These are phyloP conservation scores for Talaromyces pinophilus DNA, from an alignment of 2,329 filamentous ascomycete species.

Conservation along the genomic window DNA sequence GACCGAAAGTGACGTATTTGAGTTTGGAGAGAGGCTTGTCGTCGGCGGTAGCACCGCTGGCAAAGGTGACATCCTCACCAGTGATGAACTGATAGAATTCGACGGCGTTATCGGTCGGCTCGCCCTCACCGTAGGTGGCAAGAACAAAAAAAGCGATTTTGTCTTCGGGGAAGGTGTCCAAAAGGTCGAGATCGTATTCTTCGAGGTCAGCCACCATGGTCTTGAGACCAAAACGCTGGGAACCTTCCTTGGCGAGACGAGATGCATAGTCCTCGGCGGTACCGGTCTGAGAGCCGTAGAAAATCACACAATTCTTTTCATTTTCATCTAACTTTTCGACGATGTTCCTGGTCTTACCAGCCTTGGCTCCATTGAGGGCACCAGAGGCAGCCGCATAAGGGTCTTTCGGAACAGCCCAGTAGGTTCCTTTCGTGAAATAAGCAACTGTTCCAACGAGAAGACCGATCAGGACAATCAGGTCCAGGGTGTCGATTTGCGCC, in stretches of 20 bases:
- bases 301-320: constrained; percentile 95
- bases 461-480: constrained; percentile 83
- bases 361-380: constrained; percentile 66
- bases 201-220: constrained; percentile 98
- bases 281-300: constrained; percentile 97
- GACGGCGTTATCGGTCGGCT: constrained; percentile 97
- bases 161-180: constrained; percentile 84
- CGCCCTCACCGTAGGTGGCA: constrained; percentile 96
- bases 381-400: constrained; percentile 80
- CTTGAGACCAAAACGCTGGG: constrained; percentile 91
- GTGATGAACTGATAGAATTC: constrained; percentile 98
- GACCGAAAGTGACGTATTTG: constrained; percentile 91
- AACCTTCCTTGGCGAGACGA: constrained; percentile 92
- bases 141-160: constrained; percentile 94
- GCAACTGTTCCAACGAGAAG: constrained; percentile 85
- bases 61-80: constrained; percentile 78
- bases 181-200: constrained; percentile 94
- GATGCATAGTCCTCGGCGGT: constrained; percentile 98
- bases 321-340: constrained; percentile 94
- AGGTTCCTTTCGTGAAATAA: constrained; percentile 96
- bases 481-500: constrained; percentile 94
- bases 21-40: constrained; percentile 77
- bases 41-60: constrained; percentile 61
- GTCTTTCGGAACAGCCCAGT: constrained; percentile 87
- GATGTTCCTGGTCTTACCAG: constrained; percentile 86